Percentiles rank a stretch among this genome's conserved stretches.
Conservation (phyloP, 2,329 filamentous ascomycete genomes). For the Corinectria fuckeliana region DNA sequence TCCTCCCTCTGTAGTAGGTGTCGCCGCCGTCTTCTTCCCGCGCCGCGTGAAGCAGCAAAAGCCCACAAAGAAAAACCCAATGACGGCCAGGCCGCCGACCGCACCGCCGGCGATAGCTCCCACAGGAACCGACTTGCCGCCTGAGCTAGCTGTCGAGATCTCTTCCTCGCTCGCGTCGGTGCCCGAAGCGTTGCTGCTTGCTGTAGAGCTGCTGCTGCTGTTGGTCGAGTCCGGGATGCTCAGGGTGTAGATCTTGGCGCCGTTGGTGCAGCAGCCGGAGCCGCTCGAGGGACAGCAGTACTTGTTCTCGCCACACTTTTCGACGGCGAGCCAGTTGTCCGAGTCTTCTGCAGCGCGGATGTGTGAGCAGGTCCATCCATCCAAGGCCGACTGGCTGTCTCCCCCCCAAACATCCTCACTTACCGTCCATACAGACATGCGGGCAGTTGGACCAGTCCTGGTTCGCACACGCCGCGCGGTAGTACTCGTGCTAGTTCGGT, state of each 20-base stretch:
- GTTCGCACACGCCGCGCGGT: slow-evolving; percentile 32
- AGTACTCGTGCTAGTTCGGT: slow-evolving; percentile 24
- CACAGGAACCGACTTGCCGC: not conserved
- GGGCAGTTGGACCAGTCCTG: slow-evolving; percentile 32
- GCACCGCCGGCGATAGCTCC: slow-evolving; percentile 28
- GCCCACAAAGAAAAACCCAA: slow-evolving; percentile 22
- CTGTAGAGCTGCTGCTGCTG: not conserved
- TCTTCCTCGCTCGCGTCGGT: not conserved
- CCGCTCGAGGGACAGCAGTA: slow-evolving; percentile 30
- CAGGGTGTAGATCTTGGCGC: slow-evolving; percentile 25
- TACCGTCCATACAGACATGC: slow-evolving; percentile 29
- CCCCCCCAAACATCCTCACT: not conserved
- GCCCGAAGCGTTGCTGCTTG: not conserved
- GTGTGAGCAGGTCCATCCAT: not conserved
- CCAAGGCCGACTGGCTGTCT: too few species aligned
- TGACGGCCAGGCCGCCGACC: slow-evolving; percentile 24
- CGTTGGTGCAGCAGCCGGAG: slow-evolving; percentile 25
- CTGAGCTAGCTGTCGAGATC: not conserved
- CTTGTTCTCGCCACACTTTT: slow-evolving; percentile 27
- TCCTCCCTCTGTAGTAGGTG: not conserved
- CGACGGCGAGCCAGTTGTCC: slow-evolving; percentile 21
- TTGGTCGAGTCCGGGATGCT: slow-evolving; percentile 6
- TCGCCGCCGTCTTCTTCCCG: not conserved
- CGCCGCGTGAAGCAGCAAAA: slow-evolving; percentile 23
- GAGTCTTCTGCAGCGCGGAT: slow-evolving; percentile 3